A percentile compares a stretch with the other conserved stretches of the same genome.
These are phyloP conservation scores for Phytophthora agathidicida DNA, from an alignment of 352 stramenopile genomes.

Conservation along the genomic window DNA sequence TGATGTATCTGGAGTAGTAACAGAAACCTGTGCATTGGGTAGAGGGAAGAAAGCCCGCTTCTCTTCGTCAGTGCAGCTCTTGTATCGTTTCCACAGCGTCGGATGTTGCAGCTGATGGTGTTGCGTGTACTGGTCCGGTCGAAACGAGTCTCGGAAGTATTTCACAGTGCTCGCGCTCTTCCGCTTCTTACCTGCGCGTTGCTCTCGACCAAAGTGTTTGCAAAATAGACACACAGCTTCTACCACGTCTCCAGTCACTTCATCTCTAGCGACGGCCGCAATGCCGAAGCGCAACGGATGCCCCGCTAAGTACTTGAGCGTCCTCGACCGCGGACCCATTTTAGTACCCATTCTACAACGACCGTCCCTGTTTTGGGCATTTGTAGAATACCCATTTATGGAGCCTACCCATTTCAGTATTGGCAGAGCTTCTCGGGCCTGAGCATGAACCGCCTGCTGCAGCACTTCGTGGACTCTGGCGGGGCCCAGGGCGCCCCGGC, in stretches of 20 bases:
- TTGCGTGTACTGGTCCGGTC: conserved; percentile 69
- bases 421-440: conserved; percentile 27
- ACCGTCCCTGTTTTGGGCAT: no score
- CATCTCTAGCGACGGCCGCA: conserved; percentile 42
- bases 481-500: conserved; percentile 11
- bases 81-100: conserved; percentile 46
- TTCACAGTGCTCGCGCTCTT: conserved; percentile 55
- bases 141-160: conserved; percentile 57
- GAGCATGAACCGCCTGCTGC: conserved; percentile 67
- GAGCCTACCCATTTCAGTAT: conserved; percentile 1
- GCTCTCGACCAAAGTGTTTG: conserved; percentile 59
- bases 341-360: conserved; percentile 1
- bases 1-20: neutral
- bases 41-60: conserved; percentile 51
- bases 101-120: conserved; percentile 57
- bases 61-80: conserved; percentile 37
- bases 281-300: conserved; percentile 54
- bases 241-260: conserved; percentile 31
- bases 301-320: conserved; percentile 34
- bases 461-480: conserved; percentile 59
- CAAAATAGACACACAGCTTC: conserved; percentile 60
- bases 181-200: conserved; percentile 48
- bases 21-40: neutral
- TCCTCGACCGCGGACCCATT: conserved; percentile 17
- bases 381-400: no score